Percentiles rank a stretch among this genome's conserved stretches.
phyloP scores from a whole-genome alignment of 371 early-diverging fungal genomes.

The Rhizopus stolonifer region DNA sequence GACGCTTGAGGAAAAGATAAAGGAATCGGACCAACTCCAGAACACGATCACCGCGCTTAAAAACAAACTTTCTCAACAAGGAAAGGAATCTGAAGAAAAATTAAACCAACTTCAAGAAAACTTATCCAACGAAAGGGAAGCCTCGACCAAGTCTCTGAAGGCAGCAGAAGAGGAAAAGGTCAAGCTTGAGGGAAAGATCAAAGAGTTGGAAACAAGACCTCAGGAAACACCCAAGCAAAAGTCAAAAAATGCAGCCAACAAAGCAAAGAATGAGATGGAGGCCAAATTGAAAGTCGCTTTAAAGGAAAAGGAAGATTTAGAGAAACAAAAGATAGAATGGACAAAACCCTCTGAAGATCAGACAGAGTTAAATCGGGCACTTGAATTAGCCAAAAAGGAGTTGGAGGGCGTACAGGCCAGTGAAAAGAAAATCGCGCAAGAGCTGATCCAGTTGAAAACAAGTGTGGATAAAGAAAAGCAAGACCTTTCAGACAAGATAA shows the following conservation, averaged over 20 bases:
- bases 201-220: constrained; percentile 11
- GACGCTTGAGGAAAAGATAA: not conserved
- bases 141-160: constrained; percentile 14
- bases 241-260: constrained; percentile 40
- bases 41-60: not conserved
- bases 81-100: constrained; percentile 5
- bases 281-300: constrained; percentile 9
- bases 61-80: too few species aligned
- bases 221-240: constrained; percentile 1
- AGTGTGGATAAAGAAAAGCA: constrained; percentile 12
- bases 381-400: not conserved
- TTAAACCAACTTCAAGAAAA: not conserved
- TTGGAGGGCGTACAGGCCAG: not conserved
- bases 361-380: not conserved
- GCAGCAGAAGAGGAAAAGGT: constrained; percentile 10
- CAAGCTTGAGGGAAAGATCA: constrained; percentile 15
- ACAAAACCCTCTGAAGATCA: constrained; percentile 2
- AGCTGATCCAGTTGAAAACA: not conserved
- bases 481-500: not conserved
- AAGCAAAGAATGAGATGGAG: constrained; percentile 35
- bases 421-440: not conserved
- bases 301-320: constrained; percentile 19
- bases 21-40: constrained; percentile 5
- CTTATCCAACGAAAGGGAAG: constrained; percentile 23
- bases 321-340: constrained; percentile 3